Conservation (phyloP, 2,329 filamentous ascomycete genomes). For the Neodidymelliopsis sp. region DNA sequence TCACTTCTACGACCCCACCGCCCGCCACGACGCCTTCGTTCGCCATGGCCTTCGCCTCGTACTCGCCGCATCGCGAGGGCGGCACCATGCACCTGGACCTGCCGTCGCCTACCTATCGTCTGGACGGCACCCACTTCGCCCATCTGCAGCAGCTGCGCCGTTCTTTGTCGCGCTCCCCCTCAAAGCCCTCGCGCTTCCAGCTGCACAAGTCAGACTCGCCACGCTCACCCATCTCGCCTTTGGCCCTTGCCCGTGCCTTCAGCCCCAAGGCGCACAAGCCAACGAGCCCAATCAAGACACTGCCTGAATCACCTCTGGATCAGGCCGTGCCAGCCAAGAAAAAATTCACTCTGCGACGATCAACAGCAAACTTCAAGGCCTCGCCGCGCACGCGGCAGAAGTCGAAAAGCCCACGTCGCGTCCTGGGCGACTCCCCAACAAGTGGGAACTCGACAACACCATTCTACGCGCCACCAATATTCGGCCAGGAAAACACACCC, state of each 20-base stretch:
- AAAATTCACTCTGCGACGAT: conserved; percentile 57
- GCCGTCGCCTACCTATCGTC: conserved; percentile 85
- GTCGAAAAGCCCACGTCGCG: conserved; percentile 80
- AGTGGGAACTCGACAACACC: conserved; percentile 72
- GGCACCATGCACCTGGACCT: conserved; percentile 87
- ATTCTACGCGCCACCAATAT: conserved; percentile 56
- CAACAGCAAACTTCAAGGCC: conserved; percentile 60
- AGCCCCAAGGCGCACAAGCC: conserved; percentile 56
- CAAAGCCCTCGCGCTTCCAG: conserved; percentile 75
- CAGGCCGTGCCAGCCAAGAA: conserved; percentile 68
- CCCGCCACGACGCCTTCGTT: conserved; percentile 20
- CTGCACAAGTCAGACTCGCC: conserved; percentile 61
- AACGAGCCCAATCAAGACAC: conserved; percentile 57
- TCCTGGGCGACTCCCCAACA: conserved; percentile 73
- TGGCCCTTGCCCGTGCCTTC: conserved; percentile 54
- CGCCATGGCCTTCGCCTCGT: conserved; percentile 57
- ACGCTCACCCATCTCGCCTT: conserved; percentile 53
- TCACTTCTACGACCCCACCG: conserved; percentile 17
- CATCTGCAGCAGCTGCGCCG: conserved; percentile 84
- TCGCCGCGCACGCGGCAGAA: conserved; percentile 71
- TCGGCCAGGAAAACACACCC: conserved; percentile 56
- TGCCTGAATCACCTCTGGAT: conserved; percentile 64
- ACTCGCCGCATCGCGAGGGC: conserved; percentile 63
- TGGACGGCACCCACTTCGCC: conserved; percentile 73
- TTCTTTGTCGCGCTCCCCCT: conserved; percentile 92